Percentiles rank a stretch among this genome's conserved stretches.
phyloP scores from a whole-genome alignment of 1,284 basidiomycete genomes.

The Tylopilus sp. region DNA sequence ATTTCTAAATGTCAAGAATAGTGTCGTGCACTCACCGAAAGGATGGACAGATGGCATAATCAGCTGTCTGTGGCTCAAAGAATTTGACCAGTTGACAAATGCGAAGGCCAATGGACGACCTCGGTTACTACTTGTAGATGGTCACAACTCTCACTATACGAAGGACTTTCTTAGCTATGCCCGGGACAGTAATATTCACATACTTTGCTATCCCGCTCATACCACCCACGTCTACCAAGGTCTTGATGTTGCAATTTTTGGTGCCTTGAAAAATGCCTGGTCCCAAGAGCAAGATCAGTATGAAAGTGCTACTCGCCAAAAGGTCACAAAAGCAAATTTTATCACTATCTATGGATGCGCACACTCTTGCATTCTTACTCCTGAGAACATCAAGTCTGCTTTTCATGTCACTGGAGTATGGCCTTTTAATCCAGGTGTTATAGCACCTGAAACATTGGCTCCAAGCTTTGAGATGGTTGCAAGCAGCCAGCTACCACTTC shows the following conservation, averaged over 20 bases:
- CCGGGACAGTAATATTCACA: no score
- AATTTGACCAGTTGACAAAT: no score
- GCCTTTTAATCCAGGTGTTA: background rate
- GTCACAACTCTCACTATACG: no score
- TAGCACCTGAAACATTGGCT: background rate
- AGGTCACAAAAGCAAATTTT: background rate
- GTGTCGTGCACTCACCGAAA: no score
- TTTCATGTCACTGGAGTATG: background rate
- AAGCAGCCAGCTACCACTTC: no score
- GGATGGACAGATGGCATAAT: no score
- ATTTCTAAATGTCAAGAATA: no score
- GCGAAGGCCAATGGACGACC: no score
- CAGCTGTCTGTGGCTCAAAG: no score
- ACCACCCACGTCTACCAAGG: conserved; percentile 17
- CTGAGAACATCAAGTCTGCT: background rate
- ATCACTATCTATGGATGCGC: background rate
- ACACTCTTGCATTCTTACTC: background rate
- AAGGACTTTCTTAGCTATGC: no score
- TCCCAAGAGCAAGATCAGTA: background rate
- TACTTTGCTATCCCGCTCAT: no score
- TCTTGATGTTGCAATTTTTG: conserved; percentile 14
- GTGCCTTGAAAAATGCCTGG: background rate
- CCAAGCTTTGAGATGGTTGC: background rate
- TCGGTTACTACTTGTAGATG: no score
- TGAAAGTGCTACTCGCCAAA: background rate